Evolutionary conservation across 176 grass and related monocot genomes (phyloP).

Genomic region (Dactylis glomerata): DNA sequence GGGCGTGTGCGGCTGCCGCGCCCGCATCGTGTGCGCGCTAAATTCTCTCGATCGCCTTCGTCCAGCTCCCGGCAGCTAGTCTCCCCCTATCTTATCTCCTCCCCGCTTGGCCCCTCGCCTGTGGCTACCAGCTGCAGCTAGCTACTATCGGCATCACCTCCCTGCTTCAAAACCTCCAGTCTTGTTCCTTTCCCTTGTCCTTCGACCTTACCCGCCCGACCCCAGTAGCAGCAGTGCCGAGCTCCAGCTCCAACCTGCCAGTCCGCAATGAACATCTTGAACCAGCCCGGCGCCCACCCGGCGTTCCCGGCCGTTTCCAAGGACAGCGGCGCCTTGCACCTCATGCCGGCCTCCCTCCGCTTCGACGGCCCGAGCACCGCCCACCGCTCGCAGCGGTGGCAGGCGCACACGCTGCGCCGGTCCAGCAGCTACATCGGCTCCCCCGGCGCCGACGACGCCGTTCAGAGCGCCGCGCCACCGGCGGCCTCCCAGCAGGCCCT

Average conservation of each 20-base stretch:
- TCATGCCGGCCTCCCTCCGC: conserved; percentile 31
- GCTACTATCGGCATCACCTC: background rate
- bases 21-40: conserved; percentile 39
- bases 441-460: conserved; percentile 21
- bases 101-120: conserved; percentile 5
- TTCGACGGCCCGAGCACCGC: conserved; percentile 37
- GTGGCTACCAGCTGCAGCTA: background rate
- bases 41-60: conserved; percentile 1
- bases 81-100: conserved; percentile 28
- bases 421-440: conserved; percentile 38
- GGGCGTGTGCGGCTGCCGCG: conserved; percentile 57
- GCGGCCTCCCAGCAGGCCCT: background rate
- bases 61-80: too few relatives aligned
- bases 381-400: conserved; percentile 20
- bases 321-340: conserved; percentile 16
- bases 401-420: conserved; percentile 40
- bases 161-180: background rate
- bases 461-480: background rate
- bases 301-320: conserved; percentile 42
- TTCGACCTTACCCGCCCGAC: background rate
- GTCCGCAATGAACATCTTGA: conserved; percentile 66
- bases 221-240: background rate
- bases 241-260: background rate
- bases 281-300: conserved; percentile 50
- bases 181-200: background rate